phyloP scores from a whole-genome alignment of 805 yeast species.

The Kazachstania kunashirensis region DNA sequence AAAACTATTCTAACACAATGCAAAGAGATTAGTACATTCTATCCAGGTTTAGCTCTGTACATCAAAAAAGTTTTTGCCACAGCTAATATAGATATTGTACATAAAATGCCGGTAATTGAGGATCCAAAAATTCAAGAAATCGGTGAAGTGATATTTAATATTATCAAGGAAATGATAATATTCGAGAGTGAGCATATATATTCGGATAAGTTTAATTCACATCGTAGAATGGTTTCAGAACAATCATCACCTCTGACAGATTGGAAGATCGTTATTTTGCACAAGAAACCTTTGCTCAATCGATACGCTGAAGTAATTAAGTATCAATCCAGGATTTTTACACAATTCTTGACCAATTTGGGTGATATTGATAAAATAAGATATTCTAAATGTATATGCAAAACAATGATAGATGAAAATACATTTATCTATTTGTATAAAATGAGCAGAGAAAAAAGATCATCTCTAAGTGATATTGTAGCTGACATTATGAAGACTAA shows the following conservation, averaged over 20 bases:
- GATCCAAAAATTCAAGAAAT: not conserved
- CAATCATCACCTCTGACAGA: constrained; percentile 6
- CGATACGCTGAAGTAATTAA: constrained; percentile 10
- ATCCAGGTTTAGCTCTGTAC: constrained; percentile 14
- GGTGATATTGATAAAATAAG: constrained; percentile 9
- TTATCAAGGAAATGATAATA: constrained; percentile 6
- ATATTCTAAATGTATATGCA: constrained; percentile 13
- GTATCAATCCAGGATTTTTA: constrained; percentile 12
- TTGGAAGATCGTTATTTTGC: constrained; percentile 15
- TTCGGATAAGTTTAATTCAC: constrained; percentile 7
- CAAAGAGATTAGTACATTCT: constrained; percentile 10
- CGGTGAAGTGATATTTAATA: constrained; percentile 3
- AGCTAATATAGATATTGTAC: too few species aligned
- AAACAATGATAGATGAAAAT: constrained; percentile 16
- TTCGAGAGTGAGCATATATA: constrained; percentile 9
- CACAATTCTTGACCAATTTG: constrained; percentile 14
- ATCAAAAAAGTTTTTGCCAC: constrained; percentile 2
- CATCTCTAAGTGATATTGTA: not conserved
- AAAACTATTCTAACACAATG: constrained; percentile 10
- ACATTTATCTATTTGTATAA: constrained; percentile 17
- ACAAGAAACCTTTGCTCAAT: constrained; percentile 7
- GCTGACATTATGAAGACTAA: constrained; percentile 1
- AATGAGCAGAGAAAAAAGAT: constrained; percentile 2
- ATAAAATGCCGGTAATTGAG: not conserved
- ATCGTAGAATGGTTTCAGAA: constrained; percentile 4